phyloP scores from a whole-genome alignment of 768 basidiomycete genomes.

The Hydnomerulius pinastri region DNA sequence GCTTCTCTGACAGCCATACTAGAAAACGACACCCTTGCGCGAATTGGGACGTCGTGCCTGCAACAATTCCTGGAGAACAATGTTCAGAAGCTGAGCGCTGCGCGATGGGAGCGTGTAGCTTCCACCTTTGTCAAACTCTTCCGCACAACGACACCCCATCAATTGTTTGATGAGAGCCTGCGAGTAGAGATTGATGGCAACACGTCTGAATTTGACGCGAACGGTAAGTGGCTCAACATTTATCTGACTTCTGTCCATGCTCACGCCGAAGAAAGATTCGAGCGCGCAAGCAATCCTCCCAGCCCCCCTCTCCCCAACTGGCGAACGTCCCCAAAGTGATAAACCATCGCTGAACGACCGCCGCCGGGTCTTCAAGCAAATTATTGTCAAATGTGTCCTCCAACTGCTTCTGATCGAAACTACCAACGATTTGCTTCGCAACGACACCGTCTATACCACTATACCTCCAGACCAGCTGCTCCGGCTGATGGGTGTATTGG shows the following conservation, averaged over 20 bases:
- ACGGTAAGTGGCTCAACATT: slow-evolving; percentile 22
- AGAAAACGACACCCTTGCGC: slow-evolving; percentile 98
- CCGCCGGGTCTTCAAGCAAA: slow-evolving; percentile 92
- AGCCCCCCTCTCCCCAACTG: slow-evolving; percentile 83
- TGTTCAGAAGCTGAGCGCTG: slow-evolving; percentile 78
- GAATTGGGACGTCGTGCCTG: slow-evolving; percentile 96
- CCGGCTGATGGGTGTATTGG: slow-evolving; percentile 91
- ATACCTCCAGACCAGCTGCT: slow-evolving; percentile 95
- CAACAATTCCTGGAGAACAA: slow-evolving; percentile 96
- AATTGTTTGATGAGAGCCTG: slow-evolving; percentile 90
- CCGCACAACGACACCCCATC: slow-evolving; percentile 95
- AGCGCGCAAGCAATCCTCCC: slow-evolving; percentile 74
- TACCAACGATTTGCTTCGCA: slow-evolving; percentile 92
- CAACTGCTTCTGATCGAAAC: slow-evolving; percentile 96
- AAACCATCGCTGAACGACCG: slow-evolving; percentile 68
- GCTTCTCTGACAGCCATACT: slow-evolving; percentile 11
- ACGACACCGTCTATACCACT: slow-evolving; percentile 85
- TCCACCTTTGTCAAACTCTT: slow-evolving; percentile 95
- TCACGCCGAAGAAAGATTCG: slow-evolving; percentile 46
- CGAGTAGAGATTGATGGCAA: slow-evolving; percentile 78
- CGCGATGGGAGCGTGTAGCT: slow-evolving; percentile 89
- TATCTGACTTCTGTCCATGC: slow-evolving; percentile 2
- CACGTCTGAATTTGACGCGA: slow-evolving; percentile 55
- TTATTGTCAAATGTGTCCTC: slow-evolving; percentile 99
- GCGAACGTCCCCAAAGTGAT: slow-evolving; percentile 50